Conservation (phyloP, 2,329 filamentous ascomycete genomes). For the Scedosporium apiospermum region DNA sequence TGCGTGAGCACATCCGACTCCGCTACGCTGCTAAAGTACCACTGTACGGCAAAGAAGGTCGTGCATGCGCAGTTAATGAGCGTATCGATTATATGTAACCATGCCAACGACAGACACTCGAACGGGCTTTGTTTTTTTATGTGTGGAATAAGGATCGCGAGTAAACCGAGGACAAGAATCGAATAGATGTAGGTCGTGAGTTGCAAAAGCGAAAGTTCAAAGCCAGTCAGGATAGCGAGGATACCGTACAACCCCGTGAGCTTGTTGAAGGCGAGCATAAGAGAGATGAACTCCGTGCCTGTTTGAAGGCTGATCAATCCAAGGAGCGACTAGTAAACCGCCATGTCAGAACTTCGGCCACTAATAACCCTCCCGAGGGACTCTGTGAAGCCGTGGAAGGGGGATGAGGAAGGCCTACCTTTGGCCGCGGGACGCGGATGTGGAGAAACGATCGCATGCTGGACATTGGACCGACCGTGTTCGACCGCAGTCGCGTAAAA, state of each 20-base stretch:
- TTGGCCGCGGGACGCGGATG: conserved; percentile 28
- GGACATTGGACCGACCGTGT: not conserved
- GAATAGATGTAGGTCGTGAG: conserved; percentile 90
- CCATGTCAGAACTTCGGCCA: not conserved
- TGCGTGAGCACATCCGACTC: conserved; percentile 7
- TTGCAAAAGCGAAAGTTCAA: conserved; percentile 71
- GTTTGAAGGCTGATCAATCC: conserved; percentile 80
- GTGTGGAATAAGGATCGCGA: conserved; percentile 65
- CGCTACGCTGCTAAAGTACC: conserved; percentile 64
- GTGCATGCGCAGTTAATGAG: conserved; percentile 77
- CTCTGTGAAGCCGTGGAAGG: not conserved
- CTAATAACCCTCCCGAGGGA: not conserved
- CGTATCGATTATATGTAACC: conserved; percentile 77
- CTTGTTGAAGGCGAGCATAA: conserved; percentile 84
- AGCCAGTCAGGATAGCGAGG: conserved; percentile 80
- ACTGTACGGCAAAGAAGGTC: conserved; percentile 68
- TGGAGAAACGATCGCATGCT: conserved; percentile 10
- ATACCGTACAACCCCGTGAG: conserved; percentile 84
- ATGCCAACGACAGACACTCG: conserved; percentile 71
- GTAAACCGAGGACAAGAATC: conserved; percentile 56
- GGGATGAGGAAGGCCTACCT: conserved; percentile 21
- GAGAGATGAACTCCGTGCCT: conserved; percentile 74
- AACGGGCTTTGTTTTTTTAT: conserved; percentile 72
- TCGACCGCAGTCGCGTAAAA: not conserved
- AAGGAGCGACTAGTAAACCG: conserved; percentile 59